Base-by-base conservation (phyloP, 2,329 filamentous ascomycete species). In the Pseudogymnoascus sp. region DNA sequence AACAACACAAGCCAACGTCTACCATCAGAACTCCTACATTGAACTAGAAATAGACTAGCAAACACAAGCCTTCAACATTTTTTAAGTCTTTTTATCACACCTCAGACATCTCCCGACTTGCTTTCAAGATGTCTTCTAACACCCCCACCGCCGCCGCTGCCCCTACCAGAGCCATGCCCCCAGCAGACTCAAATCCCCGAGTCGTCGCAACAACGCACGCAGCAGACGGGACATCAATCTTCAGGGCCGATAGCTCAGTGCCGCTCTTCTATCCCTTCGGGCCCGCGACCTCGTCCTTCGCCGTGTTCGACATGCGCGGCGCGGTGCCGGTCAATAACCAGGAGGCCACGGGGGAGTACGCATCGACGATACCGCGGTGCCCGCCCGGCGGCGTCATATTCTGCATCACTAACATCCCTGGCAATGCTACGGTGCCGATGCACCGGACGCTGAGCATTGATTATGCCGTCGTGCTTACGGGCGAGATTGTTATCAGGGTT, bases 391-490 rank as follows among this genome's bases (percentile, higher is more conserved):
- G 77, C 8, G 67, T 74, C n/a, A 64, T 73, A 17, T 77, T 78
- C 66, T 69, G 71, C 63, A 67, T 64, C 26, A 63, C 64, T 1
- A 65, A 70, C 40, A 65, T 67, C 11, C 57, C 64, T 4, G 64
- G 65, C 1, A 31, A 57, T 21, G 57, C 26, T 13, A 21, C 38
- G 9, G 71, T 69, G 7, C 77, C 77, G 1, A 76, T 79, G 74
- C 78, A 79, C 65, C 76, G 77, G 11, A 79, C 77, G 1, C 60
- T 72, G 35, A 78, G 72, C 59, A 65, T 78, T 8, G 77, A 80
- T 67, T 79, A 79, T 62, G 69, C 67, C 33, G 68, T 76, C 31
- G 71, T 80, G 8, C 23, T 79, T n/a, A 67, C 67, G 1, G 78
- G 78, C 2, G 76, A 77, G 68, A 74, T 78, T 13, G 74, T 75